These are phyloP conservation scores for Tardiomyces blankii DNA, from an alignment of 1,139 yeast species.

Conservation along the genomic window DNA sequence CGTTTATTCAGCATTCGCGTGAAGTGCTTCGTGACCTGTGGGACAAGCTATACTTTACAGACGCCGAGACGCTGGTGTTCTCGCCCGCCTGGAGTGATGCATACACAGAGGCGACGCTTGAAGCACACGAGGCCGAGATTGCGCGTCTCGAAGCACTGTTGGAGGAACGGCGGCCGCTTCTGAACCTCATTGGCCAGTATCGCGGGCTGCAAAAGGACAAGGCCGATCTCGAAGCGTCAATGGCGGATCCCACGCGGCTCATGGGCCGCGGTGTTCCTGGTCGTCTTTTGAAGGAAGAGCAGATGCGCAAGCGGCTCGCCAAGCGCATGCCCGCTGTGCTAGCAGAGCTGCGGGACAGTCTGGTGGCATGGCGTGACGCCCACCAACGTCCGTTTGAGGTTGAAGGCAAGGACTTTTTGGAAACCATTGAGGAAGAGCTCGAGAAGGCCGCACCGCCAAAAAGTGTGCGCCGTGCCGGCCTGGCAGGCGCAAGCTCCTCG, in stretches of 20 bases:
- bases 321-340: conserved; percentile 59
- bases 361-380: conserved; percentile 37
- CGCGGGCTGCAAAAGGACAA: conserved; percentile 51
- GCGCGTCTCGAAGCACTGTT: conserved; percentile 38
- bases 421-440: conserved; percentile 13
- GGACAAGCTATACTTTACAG: conserved; percentile 49
- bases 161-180: conserved; percentile 42
- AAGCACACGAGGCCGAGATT: conserved; percentile 55
- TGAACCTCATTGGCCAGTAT: conserved; percentile 44
- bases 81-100: conserved; percentile 29
- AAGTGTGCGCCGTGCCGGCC: not conserved
- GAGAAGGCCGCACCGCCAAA: conserved; percentile 10
- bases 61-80: conserved; percentile 30
- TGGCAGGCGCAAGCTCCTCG: not conserved
- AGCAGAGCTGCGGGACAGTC: conserved; percentile 36
- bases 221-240: conserved; percentile 49
- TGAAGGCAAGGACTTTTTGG: conserved; percentile 20
- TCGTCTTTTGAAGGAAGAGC: conserved; percentile 71
- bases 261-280: conserved; percentile 48
- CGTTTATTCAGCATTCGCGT: conserved; percentile 54
- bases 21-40: conserved; percentile 48
- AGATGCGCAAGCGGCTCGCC: conserved; percentile 52
- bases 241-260: conserved; percentile 72
- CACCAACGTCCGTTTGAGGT: conserved; percentile 25
- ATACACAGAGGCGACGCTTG: conserved; percentile 42